Base-by-base conservation (phyloP, 768 basidiomycete species). In the Trametes maxima region DNA sequence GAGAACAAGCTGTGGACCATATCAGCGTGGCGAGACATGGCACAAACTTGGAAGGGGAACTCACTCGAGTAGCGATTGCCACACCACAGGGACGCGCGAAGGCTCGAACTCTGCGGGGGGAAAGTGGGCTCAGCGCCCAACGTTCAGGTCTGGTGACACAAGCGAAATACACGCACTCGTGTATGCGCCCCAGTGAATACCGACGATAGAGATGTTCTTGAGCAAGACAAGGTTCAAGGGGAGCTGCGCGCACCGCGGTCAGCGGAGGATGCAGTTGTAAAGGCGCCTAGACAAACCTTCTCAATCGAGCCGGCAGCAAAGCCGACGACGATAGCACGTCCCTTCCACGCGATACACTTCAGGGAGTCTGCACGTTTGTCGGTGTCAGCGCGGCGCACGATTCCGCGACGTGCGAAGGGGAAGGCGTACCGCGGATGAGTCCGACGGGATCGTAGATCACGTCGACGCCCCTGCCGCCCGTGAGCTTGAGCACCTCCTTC, bases 311-410 rank as follows among this genome's bases (percentile, higher is more conserved):
- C 92, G 7, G 82, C 90, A 3, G 90, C 93, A 73, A 95, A 98
- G 6, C 96, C 97, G 53, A 99, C 88, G n/a, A 98, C 90, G 12
- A 99, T 68, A 1, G 90, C 88, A 14, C 96, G 84, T 0, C 95
- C 94, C 72, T 95, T 95, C 88, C 95, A 98, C 0, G 90, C 91
- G 58, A 95, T 92, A 72, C 94, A 96, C 72, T 95, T 98, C 58
- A 98, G 71, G 48, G 83, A 89, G 72, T 93, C 94, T 92, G 46
- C n/a, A 53, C 10, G 37, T 68, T 68, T 68, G 61, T 33, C 28
- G 64, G 54, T 21, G 21, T 43, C 28, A 33, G 24, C 49, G 44
- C 11, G 1, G 12, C 8, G 28, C 19, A 35, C 17, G 24, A 25
- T 24, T 19, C 2, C 24, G n/a, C n/a, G 33, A n/a, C 28, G 3